A percentile compares a stretch with the other conserved stretches of the same genome.
Conservation (phyloP, 1,284 basidiomycete genomes). For the Ceratobasidium sp. region DNA sequence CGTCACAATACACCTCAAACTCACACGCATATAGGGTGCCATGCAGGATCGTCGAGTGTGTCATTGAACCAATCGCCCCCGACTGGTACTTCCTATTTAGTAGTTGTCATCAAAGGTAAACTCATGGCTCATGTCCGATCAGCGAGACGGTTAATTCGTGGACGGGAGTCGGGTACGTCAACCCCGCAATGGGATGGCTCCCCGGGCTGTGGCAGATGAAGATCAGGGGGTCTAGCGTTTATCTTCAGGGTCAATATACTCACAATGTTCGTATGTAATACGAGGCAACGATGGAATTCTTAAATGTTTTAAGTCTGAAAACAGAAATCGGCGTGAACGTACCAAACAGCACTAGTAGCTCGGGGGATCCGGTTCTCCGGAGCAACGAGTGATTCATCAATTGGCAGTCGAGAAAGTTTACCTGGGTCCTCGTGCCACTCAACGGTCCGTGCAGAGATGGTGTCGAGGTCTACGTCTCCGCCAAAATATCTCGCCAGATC, state of each 20-base stretch:
- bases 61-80: slow-evolving; percentile 93
- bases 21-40: slow-evolving; percentile 93
- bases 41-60: slow-evolving; percentile 89
- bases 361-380: slow-evolving; percentile 86
- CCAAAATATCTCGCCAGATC: slow-evolving; percentile 97
- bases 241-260: slow-evolving; percentile 7
- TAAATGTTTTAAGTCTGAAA: not conserved
- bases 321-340: slow-evolving; percentile 50
- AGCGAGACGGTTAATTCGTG: slow-evolving; percentile 24
- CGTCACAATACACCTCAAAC: slow-evolving; percentile 92
- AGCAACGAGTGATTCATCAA: slow-evolving; percentile 84
- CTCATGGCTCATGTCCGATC: slow-evolving; percentile 16
- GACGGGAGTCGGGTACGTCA: not conserved
- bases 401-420: slow-evolving; percentile 80
- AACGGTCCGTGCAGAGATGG: slow-evolving; percentile 87
- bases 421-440: slow-evolving; percentile 95
- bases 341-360: slow-evolving; percentile 85
- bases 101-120: slow-evolving; percentile 11
- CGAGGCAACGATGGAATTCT: not conserved
- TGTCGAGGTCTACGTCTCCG: slow-evolving; percentile 91
- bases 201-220: not conserved
- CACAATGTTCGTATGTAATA: not conserved
- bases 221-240: not conserved
- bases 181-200: not conserved
- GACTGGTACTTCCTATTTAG: slow-evolving; percentile 87